Base-by-base conservation (phyloP, 768 basidiomycete genomes). In the Boletus reticulatus region DNA sequence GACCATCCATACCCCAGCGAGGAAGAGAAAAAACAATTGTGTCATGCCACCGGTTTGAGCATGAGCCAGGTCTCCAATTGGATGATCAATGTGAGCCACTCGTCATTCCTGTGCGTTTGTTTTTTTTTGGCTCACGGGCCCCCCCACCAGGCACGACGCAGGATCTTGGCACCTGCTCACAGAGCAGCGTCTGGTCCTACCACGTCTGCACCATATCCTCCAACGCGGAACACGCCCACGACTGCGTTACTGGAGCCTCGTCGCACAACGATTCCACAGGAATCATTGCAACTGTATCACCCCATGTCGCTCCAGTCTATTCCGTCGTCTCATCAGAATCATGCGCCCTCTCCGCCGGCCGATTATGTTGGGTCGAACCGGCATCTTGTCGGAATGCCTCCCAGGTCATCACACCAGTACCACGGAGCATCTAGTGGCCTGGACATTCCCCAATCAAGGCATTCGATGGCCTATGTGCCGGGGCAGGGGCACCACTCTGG, bases 51-150 rank as follows among this genome's bases (percentile, higher is more conserved):
- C 2, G 89, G 89, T 24, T 75, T 94, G 59, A 89, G 85, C 75
- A 93, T 93, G 89, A 84, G 80, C 72, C 91, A 94, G 72, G 89
- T 93, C 1, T 91, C 89, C 50, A 93, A 93, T 70, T 93, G 91
- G 91, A 93, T 93, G 91, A 93, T 93, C 66, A 93, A 93, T 63
- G 91, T 83, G 52, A 49, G 82, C 74, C 56, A 19, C 47, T 42
- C 77, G 9, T 56, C 48, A 53, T 32, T 53, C 46, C 22, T 49
- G 43, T 53, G 36, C 56, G 50, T 36, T 6, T 36, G 13, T 36
- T n/a, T 51, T 39, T 39, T 65, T 29, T 22, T 16, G 48, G 56
- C 53, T 45, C 58, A 60, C 56, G n/a, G 27, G 52, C 46, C 54
- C 53, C 49, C 49, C 50, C 52, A 58, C 34, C 67, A 92, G 89